These are phyloP conservation scores for Trapa bicornis DNA, from an alignment of 345 rosid species.

Conservation along the genomic window DNA sequence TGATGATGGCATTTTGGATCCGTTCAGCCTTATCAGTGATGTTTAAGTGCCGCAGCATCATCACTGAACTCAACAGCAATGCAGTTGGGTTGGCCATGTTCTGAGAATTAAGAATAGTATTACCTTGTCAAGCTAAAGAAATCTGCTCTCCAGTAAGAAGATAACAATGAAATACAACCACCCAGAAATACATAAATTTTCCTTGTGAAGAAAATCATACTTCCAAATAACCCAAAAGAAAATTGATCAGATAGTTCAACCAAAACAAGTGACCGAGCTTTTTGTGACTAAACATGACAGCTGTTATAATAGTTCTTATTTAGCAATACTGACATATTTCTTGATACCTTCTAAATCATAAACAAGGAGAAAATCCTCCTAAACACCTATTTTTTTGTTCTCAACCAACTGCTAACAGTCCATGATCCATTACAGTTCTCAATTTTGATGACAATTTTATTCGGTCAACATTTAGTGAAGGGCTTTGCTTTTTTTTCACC, in stretches of 20 bases:
- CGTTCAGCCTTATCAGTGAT: conserved; percentile 62
- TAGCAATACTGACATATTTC: not conserved
- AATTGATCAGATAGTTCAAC: not conserved
- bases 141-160: not conserved
- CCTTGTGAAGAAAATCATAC: no score
- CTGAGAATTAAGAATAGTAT: conserved; percentile 15
- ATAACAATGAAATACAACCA: not conserved
- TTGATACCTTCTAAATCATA: not conserved
- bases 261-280: not conserved
- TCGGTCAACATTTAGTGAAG: not conserved
- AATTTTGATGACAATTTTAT: not conserved
- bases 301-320: not conserved
- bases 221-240: no score
- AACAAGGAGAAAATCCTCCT: not conserved
- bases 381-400: not conserved
- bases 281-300: not conserved
- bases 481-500: not conserved
- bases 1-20: conserved; percentile 68
- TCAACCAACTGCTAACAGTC: not conserved
- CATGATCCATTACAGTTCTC: not conserved
- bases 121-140: not conserved
- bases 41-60: conserved; percentile 77
- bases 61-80: conserved; percentile 57
- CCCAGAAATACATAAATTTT: not conserved
- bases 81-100: conserved; percentile 95